Percentiles rank a stretch among this genome's conserved stretches.
These are phyloP conservation scores for Marasmius sp. DNA, from an alignment of 1,284 basidiomycete species.

Conservation along the genomic window DNA sequence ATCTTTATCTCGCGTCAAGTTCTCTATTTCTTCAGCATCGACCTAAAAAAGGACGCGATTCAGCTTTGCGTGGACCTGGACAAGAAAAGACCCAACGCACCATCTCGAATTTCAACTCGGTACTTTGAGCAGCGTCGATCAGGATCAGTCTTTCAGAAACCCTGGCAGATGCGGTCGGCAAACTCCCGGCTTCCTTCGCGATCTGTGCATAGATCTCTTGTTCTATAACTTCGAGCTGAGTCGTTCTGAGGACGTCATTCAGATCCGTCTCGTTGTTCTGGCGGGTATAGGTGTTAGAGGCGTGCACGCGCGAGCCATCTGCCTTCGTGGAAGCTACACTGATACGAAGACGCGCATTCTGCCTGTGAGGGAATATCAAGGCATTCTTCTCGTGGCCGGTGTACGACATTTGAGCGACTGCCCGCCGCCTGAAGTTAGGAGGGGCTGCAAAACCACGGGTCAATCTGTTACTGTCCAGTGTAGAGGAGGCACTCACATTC, in stretches of 20 bases:
- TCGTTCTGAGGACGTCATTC: slow-evolving; percentile 51
- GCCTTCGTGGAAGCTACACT: slow-evolving; percentile 41
- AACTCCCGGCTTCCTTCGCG: slow-evolving; percentile 66
- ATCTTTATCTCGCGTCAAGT: slow-evolving; percentile 5
- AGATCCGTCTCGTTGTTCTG: slow-evolving; percentile 31
- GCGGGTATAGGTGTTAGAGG: slow-evolving; percentile 36
- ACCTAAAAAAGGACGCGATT: slow-evolving; percentile 20
- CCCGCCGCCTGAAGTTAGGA: slow-evolving; percentile 56
- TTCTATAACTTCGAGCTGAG: slow-evolving; percentile 72
- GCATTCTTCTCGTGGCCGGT: slow-evolving; percentile 37
- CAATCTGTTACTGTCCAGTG: slow-evolving; percentile 9
- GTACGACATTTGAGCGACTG: slow-evolving; percentile 65
- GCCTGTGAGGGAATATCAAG: slow-evolving; percentile 65
- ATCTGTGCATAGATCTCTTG: slow-evolving; percentile 75
- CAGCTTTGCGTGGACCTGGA: not conserved
- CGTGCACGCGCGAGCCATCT: slow-evolving; percentile 30
- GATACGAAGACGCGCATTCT: slow-evolving; percentile 57
- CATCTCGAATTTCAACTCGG: slow-evolving; percentile 67
- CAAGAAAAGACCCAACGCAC: slow-evolving; percentile 34
- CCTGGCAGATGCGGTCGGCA: slow-evolving; percentile 70
- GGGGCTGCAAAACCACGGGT: slow-evolving; percentile 47
- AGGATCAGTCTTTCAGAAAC: slow-evolving; percentile 75
- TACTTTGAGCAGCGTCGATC: slow-evolving; percentile 69
- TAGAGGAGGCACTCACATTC: slow-evolving; percentile 53
- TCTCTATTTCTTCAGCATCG: slow-evolving; percentile 17